Percentiles rank a stretch among this genome's conserved stretches.
Evolutionary conservation across 345 rosid genomes (phyloP).

Genomic region (Psidium friedrichsthalianum): DNA sequence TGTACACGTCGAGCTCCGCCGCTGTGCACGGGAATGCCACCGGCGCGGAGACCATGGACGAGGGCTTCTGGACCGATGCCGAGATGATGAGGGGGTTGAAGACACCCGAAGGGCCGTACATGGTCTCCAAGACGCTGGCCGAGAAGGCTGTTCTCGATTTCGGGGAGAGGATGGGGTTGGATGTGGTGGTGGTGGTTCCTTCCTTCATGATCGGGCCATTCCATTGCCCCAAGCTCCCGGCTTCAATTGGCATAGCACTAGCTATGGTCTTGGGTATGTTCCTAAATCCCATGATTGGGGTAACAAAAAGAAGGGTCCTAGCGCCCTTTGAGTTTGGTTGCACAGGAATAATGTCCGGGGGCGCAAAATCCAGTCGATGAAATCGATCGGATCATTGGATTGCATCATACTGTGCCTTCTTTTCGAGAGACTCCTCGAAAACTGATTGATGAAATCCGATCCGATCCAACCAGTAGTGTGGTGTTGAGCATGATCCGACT

Average conservation of each 20-base stretch:
- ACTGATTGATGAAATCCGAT: no score
- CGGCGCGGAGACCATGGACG: constrained; percentile 12
- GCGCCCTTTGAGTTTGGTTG: no score
- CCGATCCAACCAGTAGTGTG: no score
- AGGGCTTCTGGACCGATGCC: constrained; percentile 25
- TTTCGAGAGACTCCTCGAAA: no score
- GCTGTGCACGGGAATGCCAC: background rate
- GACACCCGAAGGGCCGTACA: background rate
- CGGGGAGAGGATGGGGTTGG: constrained; percentile 16
- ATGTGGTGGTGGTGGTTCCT: constrained; percentile 22
- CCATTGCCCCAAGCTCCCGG: constrained; percentile 14
- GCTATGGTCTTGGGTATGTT: constrained; percentile 15
- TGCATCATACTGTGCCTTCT: background rate
- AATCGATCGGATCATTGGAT: background rate
- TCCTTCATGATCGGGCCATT: constrained; percentile 25
- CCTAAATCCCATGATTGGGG: background rate
- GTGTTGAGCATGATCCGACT: background rate
- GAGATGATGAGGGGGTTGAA: background rate
- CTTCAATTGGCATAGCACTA: constrained; percentile 5
- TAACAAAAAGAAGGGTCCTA: no score
- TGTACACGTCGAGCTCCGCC: constrained; percentile 48
- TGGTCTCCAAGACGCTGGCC: constrained; percentile 14
- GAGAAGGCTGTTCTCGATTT: constrained; percentile 22
- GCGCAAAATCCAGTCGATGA: background rate
- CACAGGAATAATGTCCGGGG: no score